Evolutionary conservation across 768 basidiomycete species (phyloP), one percentile per base, ranked within the genome.

Genomic region (Sarcodon aspratus): DNA sequence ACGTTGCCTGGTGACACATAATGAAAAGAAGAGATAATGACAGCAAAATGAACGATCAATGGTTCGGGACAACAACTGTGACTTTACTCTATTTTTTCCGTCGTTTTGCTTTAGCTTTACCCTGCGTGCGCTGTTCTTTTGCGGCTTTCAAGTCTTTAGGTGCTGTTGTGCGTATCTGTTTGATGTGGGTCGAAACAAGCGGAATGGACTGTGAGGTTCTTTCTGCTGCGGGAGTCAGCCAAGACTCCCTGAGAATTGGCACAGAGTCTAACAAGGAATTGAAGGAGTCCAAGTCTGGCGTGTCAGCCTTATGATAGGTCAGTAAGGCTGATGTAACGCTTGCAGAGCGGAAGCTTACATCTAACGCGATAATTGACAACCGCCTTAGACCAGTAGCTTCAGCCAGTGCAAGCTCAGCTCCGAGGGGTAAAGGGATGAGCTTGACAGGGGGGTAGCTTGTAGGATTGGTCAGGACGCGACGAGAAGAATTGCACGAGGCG

Each of bases 111-210:
- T 66, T 69, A 10, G 64, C 63, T 52, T 70, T 78, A 15, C 72
- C 78, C 56, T 68, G 66, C 35, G 62, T 59, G 49, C 87, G 72
- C 46, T 66, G 59, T 49, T 78, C 73, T 58, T 83, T 89, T 33
- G 80, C 79, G 33, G 66, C 71, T 58, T 75, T 85, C 75, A 89
- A 85, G 57, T 92, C 85, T 56, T 76, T 80, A 1, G 90, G 90
- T 3, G 80, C 78, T 31, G 80, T 78, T 2, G 91, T 93, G 13
- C 74, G 73, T 17, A 91, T 60, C 54, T 90, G 87, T 58, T 92
- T 94, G 54, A 91, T 72, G 58, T 89, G 83, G 0, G 88, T 89
- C 2, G 83, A 79, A 37, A 85, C 64, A 21, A 82, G 67, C 15
- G 40, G 13, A 63, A 17, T n/a, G 31, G 44, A 48, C 42, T 48